Evolutionary conservation across 306 rosid species (phyloP).

Genomic region (Hippophae rhamnoides): DNA sequence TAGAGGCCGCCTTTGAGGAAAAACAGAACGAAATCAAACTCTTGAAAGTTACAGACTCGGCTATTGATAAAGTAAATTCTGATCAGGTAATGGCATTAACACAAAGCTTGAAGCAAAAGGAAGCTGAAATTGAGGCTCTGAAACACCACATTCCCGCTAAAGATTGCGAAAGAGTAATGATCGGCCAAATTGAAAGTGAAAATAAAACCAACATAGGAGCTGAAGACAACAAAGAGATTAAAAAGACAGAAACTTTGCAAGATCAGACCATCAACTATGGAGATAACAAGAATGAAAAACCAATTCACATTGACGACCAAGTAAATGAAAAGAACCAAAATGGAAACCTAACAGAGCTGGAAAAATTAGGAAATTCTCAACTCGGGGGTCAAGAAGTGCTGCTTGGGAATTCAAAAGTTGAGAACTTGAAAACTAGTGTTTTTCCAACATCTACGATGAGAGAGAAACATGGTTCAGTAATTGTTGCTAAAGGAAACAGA

Average conservation of each 20-base stretch:
- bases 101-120: conserved; percentile 49
- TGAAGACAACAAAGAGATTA: conserved; percentile 8
- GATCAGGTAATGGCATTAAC: conserved; percentile 24
- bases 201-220: conserved; percentile 11
- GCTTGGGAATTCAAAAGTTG: conserved; percentile 10
- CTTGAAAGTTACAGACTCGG: conserved; percentile 20
- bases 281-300: conserved; percentile 1
- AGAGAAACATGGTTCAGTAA: conserved; percentile 26
- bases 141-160: conserved; percentile 18
- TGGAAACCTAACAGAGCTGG: conserved; percentile 1
- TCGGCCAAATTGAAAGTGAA: conserved; percentile 18
- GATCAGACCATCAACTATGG: conserved; percentile 3
- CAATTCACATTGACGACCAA: conserved; percentile 4
- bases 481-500: conserved; percentile 30
- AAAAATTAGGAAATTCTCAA: conserved; percentile 13
- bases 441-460: conserved; percentile 1
- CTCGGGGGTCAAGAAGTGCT: conserved; percentile 11
- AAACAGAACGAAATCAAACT: conserved; percentile 52
- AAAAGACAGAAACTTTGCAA: conserved; percentile 11
- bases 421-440: background rate
- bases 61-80: conserved; percentile 15
- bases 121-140: conserved; percentile 52
- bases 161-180: conserved; percentile 9
- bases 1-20: conserved; percentile 53
- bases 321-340: conserved; percentile 13